These are phyloP conservation scores for Melastoma malabathricum DNA, from an alignment of 345 rosid genomes.

Conservation along the genomic window DNA sequence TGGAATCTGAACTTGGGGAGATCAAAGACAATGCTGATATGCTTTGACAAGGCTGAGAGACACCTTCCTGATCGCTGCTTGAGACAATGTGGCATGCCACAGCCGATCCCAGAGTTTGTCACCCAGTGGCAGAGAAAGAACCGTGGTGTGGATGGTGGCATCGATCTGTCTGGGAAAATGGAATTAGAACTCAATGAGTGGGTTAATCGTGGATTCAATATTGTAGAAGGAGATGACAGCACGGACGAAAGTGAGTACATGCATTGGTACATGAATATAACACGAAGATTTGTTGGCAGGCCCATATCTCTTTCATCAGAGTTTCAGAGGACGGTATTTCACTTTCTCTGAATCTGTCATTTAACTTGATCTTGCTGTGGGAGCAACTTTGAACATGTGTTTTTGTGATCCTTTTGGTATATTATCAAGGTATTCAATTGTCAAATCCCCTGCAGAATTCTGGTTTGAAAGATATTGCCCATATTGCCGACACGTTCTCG, in stretches of 20 bases:
- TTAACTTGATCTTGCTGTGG: not conserved
- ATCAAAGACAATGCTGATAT: constrained; percentile 86
- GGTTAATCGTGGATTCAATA: constrained; percentile 46
- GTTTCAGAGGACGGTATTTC: constrained; percentile 55
- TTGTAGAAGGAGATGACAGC: constrained; percentile 49
- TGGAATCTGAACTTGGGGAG: constrained; percentile 58
- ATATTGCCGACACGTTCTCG: constrained; percentile 62
- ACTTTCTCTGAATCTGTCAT: not conserved
- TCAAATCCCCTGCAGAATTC: constrained; percentile 34
- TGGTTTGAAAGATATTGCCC: constrained; percentile 67
- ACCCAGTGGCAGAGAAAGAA: constrained; percentile 85
- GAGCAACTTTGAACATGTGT: no score
- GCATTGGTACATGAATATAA: constrained; percentile 66
- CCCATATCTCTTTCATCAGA: constrained; percentile 74
- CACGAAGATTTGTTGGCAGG: constrained; percentile 76
- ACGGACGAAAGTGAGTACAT: constrained; percentile 64
- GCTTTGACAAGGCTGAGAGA: constrained; percentile 98
- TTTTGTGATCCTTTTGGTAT: no score
- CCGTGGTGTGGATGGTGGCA: constrained; percentile 96
- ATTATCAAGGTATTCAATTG: not conserved
- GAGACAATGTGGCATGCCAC: constrained; percentile 67
- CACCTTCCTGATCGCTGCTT: constrained; percentile 95
- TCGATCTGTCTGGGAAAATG: constrained; percentile 87
- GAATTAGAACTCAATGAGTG: constrained; percentile 83
- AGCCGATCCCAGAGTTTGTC: constrained; percentile 77